Percentiles rank a stretch among this genome's conserved stretches.
Conservation (phyloP, 768 basidiomycete genomes). For the Epithele typhae region DNA sequence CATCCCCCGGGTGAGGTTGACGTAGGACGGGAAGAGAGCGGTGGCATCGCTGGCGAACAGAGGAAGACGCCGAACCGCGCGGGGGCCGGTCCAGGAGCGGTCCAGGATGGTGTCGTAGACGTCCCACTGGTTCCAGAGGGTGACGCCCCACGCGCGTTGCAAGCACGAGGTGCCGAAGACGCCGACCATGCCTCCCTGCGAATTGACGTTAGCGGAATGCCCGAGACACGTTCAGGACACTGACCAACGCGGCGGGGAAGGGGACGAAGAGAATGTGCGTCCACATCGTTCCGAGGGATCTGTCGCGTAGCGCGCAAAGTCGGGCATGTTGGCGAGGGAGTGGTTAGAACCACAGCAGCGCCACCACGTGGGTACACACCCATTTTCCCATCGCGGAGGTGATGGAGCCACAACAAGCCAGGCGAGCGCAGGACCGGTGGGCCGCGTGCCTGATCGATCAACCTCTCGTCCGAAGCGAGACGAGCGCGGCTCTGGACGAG, state of each 20-base stretch:
- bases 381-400: slow-evolving; percentile 18
- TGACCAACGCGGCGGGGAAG: slow-evolving; percentile 15
- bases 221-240: background rate
- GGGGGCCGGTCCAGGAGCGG: slow-evolving; percentile 8
- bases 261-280: slow-evolving; percentile 17
- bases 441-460: slow-evolving; percentile 3
- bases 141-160: slow-evolving; percentile 16
- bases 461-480: slow-evolving; percentile 4
- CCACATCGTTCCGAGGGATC: slow-evolving; percentile 14
- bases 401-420: slow-evolving; percentile 17
- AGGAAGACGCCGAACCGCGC: slow-evolving; percentile 14
- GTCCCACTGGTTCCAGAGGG: slow-evolving; percentile 20
- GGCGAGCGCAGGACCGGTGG: slow-evolving; percentile 8
- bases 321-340: slow-evolving; percentile 19
- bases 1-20: slow-evolving; percentile 20
- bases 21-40: slow-evolving; percentile 13
- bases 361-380: no score
- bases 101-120: slow-evolving; percentile 19
- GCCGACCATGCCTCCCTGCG: slow-evolving; percentile 17
- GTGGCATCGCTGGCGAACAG: slow-evolving; percentile 16
- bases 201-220: background rate
- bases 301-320: slow-evolving; percentile 16
- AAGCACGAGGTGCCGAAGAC: slow-evolving; percentile 16
- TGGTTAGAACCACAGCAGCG: no score
- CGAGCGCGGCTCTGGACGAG: slow-evolving; percentile 13